Conservation (phyloP, 176 grass and related monocot genomes). For the Urochloa ruziziensis region DNA sequence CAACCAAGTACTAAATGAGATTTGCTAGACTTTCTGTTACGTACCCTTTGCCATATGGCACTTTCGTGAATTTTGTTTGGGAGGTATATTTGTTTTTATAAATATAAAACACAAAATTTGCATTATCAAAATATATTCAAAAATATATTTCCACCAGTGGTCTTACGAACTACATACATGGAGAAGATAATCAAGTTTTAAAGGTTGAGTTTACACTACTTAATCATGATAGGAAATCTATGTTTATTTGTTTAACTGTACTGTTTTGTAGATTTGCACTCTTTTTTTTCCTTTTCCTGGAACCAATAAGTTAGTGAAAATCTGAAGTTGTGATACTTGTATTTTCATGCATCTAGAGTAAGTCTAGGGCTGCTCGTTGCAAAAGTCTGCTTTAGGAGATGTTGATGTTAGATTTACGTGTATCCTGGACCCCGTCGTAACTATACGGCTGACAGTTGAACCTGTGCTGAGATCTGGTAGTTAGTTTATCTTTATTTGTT, state of each 20-base stretch:
- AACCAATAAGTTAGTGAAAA: background rate
- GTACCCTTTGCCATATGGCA: background rate
- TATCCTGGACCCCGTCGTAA: background rate
- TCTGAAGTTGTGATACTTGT: background rate
- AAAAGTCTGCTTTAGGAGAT: background rate
- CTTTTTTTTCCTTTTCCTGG: background rate
- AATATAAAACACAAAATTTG: background rate
- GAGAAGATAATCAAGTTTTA: background rate
- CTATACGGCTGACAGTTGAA: background rate
- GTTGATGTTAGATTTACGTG: background rate
- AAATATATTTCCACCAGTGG: background rate
- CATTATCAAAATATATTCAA: background rate
- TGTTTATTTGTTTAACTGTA: background rate
- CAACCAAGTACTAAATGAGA: background rate
- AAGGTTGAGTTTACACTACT: background rate
- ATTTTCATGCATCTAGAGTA: constrained; percentile 11
- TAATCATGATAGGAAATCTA: background rate
- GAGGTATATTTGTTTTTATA: background rate
- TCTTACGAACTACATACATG: background rate
- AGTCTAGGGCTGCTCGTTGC: background rate
- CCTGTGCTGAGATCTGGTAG: background rate
- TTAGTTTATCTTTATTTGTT: background rate
- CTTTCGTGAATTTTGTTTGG: background rate
- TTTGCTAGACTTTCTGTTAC: background rate
- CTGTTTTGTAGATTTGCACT: background rate